Conservation (phyloP, 2,329 filamentous ascomycete species). For the Podosphaera xanthii region DNA sequence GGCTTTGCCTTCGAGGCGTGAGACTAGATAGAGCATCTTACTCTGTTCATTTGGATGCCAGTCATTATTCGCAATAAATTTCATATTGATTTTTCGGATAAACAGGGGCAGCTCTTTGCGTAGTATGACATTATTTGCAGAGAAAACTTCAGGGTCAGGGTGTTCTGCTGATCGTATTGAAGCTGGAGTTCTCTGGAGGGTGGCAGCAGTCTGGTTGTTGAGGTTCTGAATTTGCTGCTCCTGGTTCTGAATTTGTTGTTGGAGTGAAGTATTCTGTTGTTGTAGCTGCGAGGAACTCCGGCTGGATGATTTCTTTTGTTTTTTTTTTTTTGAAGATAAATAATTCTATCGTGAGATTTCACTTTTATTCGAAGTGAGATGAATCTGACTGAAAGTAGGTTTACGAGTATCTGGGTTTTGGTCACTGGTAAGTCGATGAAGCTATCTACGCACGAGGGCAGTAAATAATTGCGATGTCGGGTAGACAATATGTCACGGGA, state of each 20-base stretch:
- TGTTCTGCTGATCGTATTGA: not conserved
- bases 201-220: not conserved
- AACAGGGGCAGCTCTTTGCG: not conserved
- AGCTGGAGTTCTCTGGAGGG: not conserved
- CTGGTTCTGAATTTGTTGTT: not conserved
- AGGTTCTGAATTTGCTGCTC: constrained; percentile 1
- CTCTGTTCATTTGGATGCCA: not conserved
- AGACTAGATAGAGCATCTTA: not conserved
- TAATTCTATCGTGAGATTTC: too few relatives aligned
- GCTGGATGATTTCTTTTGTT: not conserved
- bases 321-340: too few relatives aligned
- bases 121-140: not conserved
- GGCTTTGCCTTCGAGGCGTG: not conserved
- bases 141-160: not conserved
- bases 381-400: too few relatives aligned
- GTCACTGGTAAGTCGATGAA: not conserved
- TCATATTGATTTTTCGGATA: not conserved
- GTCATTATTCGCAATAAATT: not conserved
- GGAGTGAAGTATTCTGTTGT: not conserved
- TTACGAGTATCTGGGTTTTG: too few relatives aligned
- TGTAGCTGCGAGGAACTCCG: not conserved
- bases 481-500: not conserved
- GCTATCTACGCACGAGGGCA: not conserved
- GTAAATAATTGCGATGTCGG: not conserved
- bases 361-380: too few relatives aligned